Base-by-base conservation (phyloP, 23 red algal species). In the Pyropia yezoensis region DNA sequence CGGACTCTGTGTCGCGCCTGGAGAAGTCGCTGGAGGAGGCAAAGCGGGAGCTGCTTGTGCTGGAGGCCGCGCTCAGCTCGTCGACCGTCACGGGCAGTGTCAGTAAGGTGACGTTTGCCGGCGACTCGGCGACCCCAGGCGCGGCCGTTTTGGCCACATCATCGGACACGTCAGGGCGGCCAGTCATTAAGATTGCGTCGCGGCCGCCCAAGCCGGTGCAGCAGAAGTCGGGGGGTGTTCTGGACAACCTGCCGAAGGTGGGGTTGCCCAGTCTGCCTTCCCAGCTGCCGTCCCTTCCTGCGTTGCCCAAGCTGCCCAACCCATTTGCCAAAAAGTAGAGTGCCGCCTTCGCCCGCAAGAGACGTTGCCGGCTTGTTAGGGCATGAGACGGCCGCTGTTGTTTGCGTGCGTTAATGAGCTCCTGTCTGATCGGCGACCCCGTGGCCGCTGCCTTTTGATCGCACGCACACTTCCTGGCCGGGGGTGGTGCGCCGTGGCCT, bases 1-100 rank as follows among this genome's bases (percentile, higher is more conserved):
- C 55, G 50, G 70, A 86, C 67, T 61, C 70, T 18, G 53, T 86
- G 27, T 76, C 71, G 22, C 60, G 81, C 29, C 65, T 77, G 28
- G 81, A 86, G 24, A 68, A 58, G 59, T 68, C 74, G 18, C 26
- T 86, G 18, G 81, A 86, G 50, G 63, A 67, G 20, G 64, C 81
- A 8, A 86, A 86, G 52, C 27, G 70, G 11, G 25, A 66, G 33
- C 51, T 86, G 59, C 81, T 68, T 15, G 81, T 86, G 12, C 61
- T 86, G 30, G 68, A 71, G 18, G 58, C 57, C 3, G 81, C 81
- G 52, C 29, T 86, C 30, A 70, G 52, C 60, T 54, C 61, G 14
- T 69, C 62, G 32, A 75, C 69, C 28, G 69, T 60, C 1, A 50
- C 76, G 33, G 75, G 56, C 7, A 61, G 63, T 5, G 23, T 61